Evolutionary conservation across 176 grass and related monocot species (phyloP).

Genomic region (Hyparrhenia diplandra): DNA sequence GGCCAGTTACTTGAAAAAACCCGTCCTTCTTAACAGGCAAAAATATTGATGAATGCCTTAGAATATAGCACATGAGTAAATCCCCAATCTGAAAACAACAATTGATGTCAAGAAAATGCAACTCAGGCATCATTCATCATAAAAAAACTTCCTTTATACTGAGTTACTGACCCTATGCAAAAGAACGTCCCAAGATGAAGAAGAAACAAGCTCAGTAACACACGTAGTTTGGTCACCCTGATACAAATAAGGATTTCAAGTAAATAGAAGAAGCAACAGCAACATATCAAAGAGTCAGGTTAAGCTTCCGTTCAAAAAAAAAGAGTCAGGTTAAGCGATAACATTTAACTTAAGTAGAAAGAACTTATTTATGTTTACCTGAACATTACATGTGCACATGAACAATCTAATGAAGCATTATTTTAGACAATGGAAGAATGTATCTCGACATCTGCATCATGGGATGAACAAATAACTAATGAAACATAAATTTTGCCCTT

Average conservation of each 20-base stretch:
- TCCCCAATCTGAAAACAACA: slow-evolving; percentile 45
- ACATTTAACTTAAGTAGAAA: too few relatives aligned
- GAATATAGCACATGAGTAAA: slow-evolving; percentile 52
- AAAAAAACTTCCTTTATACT: not conserved
- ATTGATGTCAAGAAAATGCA: slow-evolving; percentile 9
- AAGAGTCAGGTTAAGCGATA: too few relatives aligned
- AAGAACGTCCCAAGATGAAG: slow-evolving; percentile 43
- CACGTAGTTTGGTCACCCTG: slow-evolving; percentile 27
- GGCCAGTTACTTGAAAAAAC: slow-evolving; percentile 39
- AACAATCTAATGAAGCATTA: not conserved
- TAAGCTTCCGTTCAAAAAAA: too few relatives aligned
- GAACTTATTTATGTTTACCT: too few relatives aligned
- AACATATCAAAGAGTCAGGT: not conserved
- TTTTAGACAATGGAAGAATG: not conserved
- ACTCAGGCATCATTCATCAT: not conserved
- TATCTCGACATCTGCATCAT: too few relatives aligned
- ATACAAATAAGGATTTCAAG: not conserved
- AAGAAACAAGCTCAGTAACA: slow-evolving; percentile 25
- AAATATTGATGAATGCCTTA: slow-evolving; percentile 36
- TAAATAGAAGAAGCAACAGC: slow-evolving; percentile 8
- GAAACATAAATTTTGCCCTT: too few relatives aligned
- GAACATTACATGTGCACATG: too few relatives aligned
- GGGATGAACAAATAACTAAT: too few relatives aligned
- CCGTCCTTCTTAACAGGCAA: slow-evolving; percentile 36
- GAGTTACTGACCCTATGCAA: slow-evolving; percentile 41